Conservation (phyloP, 2,329 filamentous ascomycete genomes). For the Xylariaceae sp. region DNA sequence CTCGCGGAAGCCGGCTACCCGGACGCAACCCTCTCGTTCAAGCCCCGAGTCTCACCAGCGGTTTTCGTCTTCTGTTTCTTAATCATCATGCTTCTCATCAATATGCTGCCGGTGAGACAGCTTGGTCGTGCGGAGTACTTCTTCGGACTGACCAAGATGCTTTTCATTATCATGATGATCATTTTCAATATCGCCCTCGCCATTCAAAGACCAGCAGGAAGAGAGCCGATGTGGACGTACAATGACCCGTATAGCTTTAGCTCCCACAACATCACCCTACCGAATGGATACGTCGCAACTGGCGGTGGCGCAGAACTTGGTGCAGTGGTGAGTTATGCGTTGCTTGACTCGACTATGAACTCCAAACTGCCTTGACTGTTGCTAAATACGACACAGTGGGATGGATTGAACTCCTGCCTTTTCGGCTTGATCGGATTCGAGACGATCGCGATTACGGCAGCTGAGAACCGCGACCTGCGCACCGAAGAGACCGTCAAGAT, state of each 20-base stretch:
- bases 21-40: slow-evolving; percentile 19
- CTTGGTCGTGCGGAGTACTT: slow-evolving; percentile 4
- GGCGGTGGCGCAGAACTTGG: slow-evolving; percentile 28
- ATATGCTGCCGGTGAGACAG: slow-evolving; percentile 4
- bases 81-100: slow-evolving; percentile 3
- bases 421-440: slow-evolving; percentile 69
- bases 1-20: slow-evolving; percentile 26
- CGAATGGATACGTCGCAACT: slow-evolving; percentile 18
- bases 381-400: slow-evolving; percentile 30
- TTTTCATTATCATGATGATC: slow-evolving; percentile 3
- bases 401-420: slow-evolving; percentile 34
- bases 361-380: too few relatives aligned
- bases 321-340: slow-evolving; percentile 18
- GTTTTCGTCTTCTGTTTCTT: slow-evolving; percentile 4
- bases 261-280: slow-evolving; percentile 23
- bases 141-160: slow-evolving; percentile 3
- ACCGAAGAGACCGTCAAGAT: slow-evolving; percentile 40
- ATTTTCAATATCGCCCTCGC: slow-evolving; percentile 32
- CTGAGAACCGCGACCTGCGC: slow-evolving; percentile 37
- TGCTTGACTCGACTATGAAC: too few relatives aligned
- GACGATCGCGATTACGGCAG: slow-evolving; percentile 75
- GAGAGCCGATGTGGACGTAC: slow-evolving; percentile 28
- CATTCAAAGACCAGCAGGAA: slow-evolving; percentile 21
- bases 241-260: slow-evolving; percentile 28
- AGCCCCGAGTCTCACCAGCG: slow-evolving; percentile 2